Conservation (phyloP, 768 basidiomycete species). For the Tulasnella sp. region DNA sequence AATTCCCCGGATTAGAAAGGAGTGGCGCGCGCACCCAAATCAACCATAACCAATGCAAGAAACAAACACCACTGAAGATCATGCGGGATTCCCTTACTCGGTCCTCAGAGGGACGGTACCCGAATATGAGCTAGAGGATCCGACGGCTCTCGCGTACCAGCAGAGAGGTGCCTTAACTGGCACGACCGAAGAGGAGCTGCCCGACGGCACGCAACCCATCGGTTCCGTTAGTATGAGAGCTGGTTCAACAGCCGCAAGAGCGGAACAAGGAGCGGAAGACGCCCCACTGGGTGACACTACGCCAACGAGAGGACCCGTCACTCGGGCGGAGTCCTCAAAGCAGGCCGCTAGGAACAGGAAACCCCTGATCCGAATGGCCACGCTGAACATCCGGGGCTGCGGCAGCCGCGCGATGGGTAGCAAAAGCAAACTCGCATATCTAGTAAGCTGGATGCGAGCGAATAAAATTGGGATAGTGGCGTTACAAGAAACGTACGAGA, state of each 20-base stretch:
- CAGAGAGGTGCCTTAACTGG: not conserved
- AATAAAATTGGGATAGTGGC: not conserved
- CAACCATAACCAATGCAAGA: too few relatives aligned
- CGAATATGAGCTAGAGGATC: not conserved
- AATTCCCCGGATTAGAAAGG: too few relatives aligned
- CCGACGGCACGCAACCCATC: not conserved
- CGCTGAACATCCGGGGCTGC: not conserved
- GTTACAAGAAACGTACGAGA: not conserved
- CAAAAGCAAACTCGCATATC: not conserved
- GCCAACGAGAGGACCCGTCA: not conserved
- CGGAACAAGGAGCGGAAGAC: not conserved
- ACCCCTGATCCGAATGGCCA: not conserved
- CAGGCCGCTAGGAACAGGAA: not conserved
- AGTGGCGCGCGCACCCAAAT: too few relatives aligned
- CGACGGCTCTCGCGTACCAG: not conserved
- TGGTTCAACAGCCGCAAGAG: not conserved
- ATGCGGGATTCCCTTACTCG: not conserved
- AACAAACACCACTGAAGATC: not conserved
- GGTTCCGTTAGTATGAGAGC: not conserved
- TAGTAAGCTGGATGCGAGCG: not conserved
- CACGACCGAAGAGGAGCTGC: not conserved
- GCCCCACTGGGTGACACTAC: not conserved
- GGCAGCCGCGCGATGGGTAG: not conserved
- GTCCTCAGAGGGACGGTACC: not conserved
- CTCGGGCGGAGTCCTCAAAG: too few relatives aligned